phyloP scores from a whole-genome alignment of 805 yeast genomes.

The Tetrapisispora namnaoensis region DNA sequence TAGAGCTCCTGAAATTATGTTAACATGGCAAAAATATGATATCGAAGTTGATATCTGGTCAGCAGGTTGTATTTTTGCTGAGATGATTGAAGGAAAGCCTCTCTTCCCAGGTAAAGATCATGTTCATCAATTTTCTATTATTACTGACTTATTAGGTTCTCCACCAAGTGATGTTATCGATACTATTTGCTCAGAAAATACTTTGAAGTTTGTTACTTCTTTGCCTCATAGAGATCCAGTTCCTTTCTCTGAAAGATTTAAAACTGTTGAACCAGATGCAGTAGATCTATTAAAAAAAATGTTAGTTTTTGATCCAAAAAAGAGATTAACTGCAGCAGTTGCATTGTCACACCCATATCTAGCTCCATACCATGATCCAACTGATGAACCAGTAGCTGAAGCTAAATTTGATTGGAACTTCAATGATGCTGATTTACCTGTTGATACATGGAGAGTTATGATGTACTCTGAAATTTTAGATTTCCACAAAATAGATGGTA shows the following conservation, averaged over 20 bases:
- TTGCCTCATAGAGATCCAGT: slow-evolving; percentile 90
- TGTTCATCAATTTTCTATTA: slow-evolving; percentile 94
- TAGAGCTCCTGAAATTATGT: slow-evolving; percentile 97
- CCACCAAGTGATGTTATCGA: slow-evolving; percentile 95
- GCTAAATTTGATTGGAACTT: slow-evolving; percentile 96
- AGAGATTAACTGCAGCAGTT: slow-evolving; percentile 85
- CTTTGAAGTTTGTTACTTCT: slow-evolving; percentile 86
- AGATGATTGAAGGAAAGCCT: slow-evolving; percentile 95
- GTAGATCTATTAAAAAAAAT: slow-evolving; percentile 79
- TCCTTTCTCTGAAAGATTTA: slow-evolving; percentile 74
- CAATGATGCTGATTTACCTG: slow-evolving; percentile 94
- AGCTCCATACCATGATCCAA: slow-evolving; percentile 93
- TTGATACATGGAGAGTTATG: slow-evolving; percentile 98
- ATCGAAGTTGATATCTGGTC: slow-evolving; percentile 97
- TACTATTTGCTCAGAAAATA: slow-evolving; percentile 92
- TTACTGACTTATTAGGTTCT: slow-evolving; percentile 90
- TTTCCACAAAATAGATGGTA: slow-evolving; percentile 79
- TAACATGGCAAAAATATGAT: slow-evolving; percentile 97
- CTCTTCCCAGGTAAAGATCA: slow-evolving; percentile 97
- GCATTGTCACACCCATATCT: slow-evolving; percentile 85
- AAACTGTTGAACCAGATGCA: slow-evolving; percentile 72
- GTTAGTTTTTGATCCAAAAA: slow-evolving; percentile 92
- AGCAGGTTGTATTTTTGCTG: slow-evolving; percentile 94
- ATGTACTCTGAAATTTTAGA: slow-evolving; percentile 96
- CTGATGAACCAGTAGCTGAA: slow-evolving; percentile 92